Evolutionary conservation across 371 early-diverging fungal species (phyloP), one percentile per base, ranked within the genome.

Genomic region (Mucor plumbeus): DNA sequence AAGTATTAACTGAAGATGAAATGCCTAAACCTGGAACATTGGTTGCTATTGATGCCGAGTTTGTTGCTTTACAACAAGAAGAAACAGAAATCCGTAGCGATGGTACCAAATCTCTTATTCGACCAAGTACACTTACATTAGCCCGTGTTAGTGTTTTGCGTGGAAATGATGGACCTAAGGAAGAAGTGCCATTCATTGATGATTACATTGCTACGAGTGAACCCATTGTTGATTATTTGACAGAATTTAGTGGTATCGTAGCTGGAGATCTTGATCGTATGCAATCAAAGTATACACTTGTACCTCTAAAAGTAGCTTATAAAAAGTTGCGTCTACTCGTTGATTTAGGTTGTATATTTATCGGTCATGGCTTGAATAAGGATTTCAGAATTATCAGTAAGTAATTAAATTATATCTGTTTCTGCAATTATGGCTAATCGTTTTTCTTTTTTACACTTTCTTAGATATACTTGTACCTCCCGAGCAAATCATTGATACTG

Each of bases 1-100:
- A 85, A 65, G 69, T 87, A 6, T 64, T 92, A 26, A 67, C 74
- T 8, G 75, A 75, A 5, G 83, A 86, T 0, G 94, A 94, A 67
- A 86, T 92, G 74, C 88, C 78, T 3, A 78, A 79, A 19, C 82
- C 88, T 4, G 93, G 90, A 0, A 90, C 86, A 53, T 65, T 93
- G 6, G 87, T 90, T 11, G 97, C 96, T 0, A 88, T 98, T 60
- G 98, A 98, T 73, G 94, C 97, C 0, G 98, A 98, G 77, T 98
- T 97, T 82, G 96, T 98, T 4, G 90, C 94, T 1, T 73, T 95
- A 40, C 91, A 87, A 47, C 87, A 91, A 75, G 97, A 95, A 61
- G 94, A 95, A 64, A 91, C 91, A 5, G 98, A 97, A 69, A 87
- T 95, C 35, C 85, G 92, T n/a, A 92, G 93, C 61, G 96, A 97